Base-by-base conservation (phyloP, 768 basidiomycete species). In the Inosperma sp. region DNA sequence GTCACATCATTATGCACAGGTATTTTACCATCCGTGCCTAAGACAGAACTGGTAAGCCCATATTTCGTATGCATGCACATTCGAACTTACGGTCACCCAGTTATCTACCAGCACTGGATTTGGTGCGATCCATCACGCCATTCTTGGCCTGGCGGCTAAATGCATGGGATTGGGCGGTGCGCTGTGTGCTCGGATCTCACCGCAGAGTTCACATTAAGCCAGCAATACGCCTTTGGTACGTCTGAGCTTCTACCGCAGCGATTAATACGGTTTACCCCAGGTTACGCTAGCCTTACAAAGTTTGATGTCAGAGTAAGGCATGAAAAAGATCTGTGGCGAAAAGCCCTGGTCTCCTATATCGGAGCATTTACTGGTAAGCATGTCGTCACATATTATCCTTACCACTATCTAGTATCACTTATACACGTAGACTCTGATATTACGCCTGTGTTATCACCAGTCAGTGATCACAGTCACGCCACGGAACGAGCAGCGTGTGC, bases 91-190 rank as follows among this genome's bases (percentile, higher is more conserved):
- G 39, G 12, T 49, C 6, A 41, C 6, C 0, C 40, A 82, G 80
- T 63, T 75, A 41, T 77, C 80, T n/a, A 74, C 81, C 19, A 83
- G 79, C 54, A 78, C 88, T 2, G 88, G 89, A 4, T 95, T 91
- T 60, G 94, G 94, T 3, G 82, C 83, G 0, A 78, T 95, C 39
- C 94, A 98, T 60, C 73, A 81, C 2, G 85, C 89, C 1, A 80
- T 94, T 30, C 72, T 93, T 8, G 74, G 78, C 14, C 72, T 96
- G 5, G 82, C 91, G 0, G 83, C 92, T 21, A 78, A 79, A 56
- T 83, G 59, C 76, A 94, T 16, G 78, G 81, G 5, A 72, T 71
- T 43, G 78, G 78, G n/a, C n/a, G n/a, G n/a, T 12, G 74, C 71
- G 33, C 86, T 82, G 77, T 75, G 76, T 23, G 71, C 79, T 16